Percentiles rank a stretch among this genome's conserved stretches.
phyloP scores from a whole-genome alignment of 768 basidiomycete genomes.

The Daedaleopsis sinensis region DNA sequence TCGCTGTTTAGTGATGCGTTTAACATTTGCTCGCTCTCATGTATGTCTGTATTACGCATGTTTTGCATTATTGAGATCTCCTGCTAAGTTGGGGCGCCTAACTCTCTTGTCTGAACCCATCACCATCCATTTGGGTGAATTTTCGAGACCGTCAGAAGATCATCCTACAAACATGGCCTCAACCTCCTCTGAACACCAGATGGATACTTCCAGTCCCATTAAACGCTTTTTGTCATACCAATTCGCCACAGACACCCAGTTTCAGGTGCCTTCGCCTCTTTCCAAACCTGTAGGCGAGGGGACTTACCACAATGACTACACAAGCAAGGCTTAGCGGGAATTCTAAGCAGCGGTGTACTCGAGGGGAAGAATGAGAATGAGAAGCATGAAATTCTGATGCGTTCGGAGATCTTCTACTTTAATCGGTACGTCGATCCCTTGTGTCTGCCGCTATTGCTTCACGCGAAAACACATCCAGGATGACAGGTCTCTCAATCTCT shows the following conservation, averaged over 20 bases:
- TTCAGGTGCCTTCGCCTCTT: constrained; percentile 48
- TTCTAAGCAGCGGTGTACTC: constrained; percentile 48
- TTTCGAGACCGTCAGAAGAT: no score
- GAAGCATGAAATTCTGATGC: constrained; percentile 50
- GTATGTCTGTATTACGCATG: neutral
- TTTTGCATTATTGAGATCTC: no score
- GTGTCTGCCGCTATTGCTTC: no score
- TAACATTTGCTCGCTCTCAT: no score
- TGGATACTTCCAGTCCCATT: neutral
- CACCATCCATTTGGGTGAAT: no score
- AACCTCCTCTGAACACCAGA: neutral
- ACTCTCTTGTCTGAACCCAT: no score
- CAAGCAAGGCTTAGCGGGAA: constrained; percentile 70
- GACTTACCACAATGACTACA: neutral
- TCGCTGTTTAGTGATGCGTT: no score
- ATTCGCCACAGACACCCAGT: constrained; percentile 59
- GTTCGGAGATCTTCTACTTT: constrained; percentile 72
- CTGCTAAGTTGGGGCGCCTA: no score
- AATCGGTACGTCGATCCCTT: constrained; percentile 47
- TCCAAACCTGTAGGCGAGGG: neutral
- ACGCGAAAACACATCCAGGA: neutral
- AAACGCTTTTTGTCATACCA: constrained; percentile 45
- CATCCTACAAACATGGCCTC: no score
- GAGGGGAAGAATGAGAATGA: constrained; percentile 40
- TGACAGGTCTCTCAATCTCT: neutral